These are phyloP conservation scores for Monosporozyma yasuniensis DNA, from an alignment of 805 yeast species.

Conservation along the genomic window DNA sequence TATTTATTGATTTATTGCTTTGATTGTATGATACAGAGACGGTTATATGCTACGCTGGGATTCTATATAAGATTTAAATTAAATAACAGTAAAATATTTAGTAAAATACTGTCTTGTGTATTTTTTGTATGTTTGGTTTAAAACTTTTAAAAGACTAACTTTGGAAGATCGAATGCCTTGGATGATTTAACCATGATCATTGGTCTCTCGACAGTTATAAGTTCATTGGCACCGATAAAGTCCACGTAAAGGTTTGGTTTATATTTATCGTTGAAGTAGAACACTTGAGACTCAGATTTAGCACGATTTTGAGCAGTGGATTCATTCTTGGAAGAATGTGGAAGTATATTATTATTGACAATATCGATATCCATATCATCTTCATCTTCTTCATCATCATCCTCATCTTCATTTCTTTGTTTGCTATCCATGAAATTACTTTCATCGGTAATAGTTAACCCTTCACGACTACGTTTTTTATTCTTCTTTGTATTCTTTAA, in stretches of 20 bases:
- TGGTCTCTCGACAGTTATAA: constrained; percentile 74
- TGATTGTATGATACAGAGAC: background rate
- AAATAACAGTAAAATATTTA: background rate
- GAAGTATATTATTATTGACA: background rate
- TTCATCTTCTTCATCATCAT: constrained; percentile 3
- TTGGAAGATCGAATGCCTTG: constrained; percentile 58
- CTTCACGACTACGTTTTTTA: constrained; percentile 37
- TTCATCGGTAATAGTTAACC: constrained; percentile 35
- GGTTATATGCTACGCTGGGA: background rate
- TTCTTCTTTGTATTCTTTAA: constrained; percentile 27
- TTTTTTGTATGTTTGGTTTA: background rate
- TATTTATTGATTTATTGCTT: no score
- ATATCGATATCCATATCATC: constrained; percentile 1
- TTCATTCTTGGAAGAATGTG: constrained; percentile 8
- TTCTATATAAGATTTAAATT: background rate
- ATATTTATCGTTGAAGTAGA: constrained; percentile 73
- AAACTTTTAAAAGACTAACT: constrained; percentile 36
- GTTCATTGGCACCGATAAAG: constrained; percentile 42
- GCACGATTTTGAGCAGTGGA: constrained; percentile 18
- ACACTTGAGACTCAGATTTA: constrained; percentile 35
- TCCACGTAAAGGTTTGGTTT: constrained; percentile 58
- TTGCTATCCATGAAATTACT: constrained; percentile 30
- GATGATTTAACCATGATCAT: constrained; percentile 44
- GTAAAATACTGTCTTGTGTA: background rate
- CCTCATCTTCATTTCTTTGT: constrained; percentile 24